Evolutionary conservation across 1,139 yeast genomes (phyloP).

Genomic region (Pneumocystis wakefieldiae): DNA sequence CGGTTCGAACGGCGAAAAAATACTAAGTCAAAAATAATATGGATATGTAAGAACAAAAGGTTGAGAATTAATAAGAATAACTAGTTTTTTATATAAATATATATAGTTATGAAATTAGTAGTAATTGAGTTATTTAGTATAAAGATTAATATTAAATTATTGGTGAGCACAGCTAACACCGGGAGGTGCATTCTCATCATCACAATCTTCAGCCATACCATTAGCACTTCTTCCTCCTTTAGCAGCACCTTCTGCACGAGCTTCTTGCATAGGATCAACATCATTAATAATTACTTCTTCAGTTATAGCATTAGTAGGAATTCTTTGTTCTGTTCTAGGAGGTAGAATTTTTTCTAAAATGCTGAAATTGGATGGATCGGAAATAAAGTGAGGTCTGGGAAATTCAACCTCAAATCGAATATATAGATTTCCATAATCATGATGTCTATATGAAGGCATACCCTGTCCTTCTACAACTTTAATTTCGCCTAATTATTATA

Average conservation of each 20-base stretch:
- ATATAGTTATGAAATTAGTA: too few species aligned
- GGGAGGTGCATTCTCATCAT: constrained; percentile 40
- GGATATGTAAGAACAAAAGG: too few species aligned
- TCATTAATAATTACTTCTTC: constrained; percentile 70
- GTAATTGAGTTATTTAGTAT: too few species aligned
- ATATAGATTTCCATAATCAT: constrained; percentile 35
- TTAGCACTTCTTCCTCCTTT: constrained; percentile 17
- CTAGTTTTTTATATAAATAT: too few species aligned
- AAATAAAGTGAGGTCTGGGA: constrained; percentile 26
- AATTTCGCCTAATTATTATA: constrained; percentile 23
- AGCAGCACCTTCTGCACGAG: constrained; percentile 23
- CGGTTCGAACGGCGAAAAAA: too few species aligned
- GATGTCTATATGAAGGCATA: constrained; percentile 60
- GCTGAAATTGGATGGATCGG: constrained; percentile 15
- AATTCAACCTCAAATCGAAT: constrained; percentile 39
- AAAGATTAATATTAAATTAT: constrained; percentile 23
- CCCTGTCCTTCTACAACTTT: constrained; percentile 87
- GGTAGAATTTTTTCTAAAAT: constrained; percentile 32
- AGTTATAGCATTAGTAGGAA: constrained; percentile 31
- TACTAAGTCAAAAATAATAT: too few species aligned
- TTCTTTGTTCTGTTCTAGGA: constrained; percentile 20
- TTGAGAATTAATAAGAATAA: too few species aligned
- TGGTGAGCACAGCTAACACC: constrained; percentile 67
- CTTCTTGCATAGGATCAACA: constrained; percentile 43
- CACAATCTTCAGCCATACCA: constrained; percentile 29